Percentiles rank a stretch among this genome's conserved stretches.
Evolutionary conservation across 1,284 basidiomycete species (phyloP).

Genomic region (Salmacisia buchloeana): DNA sequence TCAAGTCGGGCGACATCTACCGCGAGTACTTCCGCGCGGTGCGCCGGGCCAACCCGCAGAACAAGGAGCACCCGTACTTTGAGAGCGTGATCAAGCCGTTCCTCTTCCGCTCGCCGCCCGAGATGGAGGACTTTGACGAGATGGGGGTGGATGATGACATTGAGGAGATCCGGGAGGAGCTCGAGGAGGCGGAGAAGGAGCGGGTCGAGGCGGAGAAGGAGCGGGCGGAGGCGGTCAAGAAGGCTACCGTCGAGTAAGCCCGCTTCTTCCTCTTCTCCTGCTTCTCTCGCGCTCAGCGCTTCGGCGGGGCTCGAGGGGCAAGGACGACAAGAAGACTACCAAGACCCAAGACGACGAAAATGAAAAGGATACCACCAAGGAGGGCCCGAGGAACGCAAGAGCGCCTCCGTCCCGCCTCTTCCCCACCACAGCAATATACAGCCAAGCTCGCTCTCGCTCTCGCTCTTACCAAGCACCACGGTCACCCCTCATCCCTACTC

Average conservation of each 20-base stretch:
- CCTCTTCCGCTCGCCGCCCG: conserved; percentile 53
- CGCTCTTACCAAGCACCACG: too few species aligned
- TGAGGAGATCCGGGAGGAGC: conserved; percentile 46
- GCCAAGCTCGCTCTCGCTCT: too few species aligned
- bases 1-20: conserved; percentile 48
- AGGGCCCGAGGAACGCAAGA: too few species aligned
- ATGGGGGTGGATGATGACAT: conserved; percentile 56
- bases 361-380: too few species aligned
- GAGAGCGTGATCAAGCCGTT: conserved; percentile 58
- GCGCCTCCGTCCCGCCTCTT: too few species aligned
- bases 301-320: not conserved
- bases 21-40: conserved; percentile 43
- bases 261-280: not conserved
- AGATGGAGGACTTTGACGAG: conserved; percentile 50
- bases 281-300: not conserved
- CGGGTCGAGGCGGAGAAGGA: conserved; percentile 12
- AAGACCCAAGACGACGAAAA: too few species aligned
- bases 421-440: too few species aligned
- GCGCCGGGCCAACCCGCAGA: conserved; percentile 45
- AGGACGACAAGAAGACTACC: too few species aligned
- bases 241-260: not conserved
- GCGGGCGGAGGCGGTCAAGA: conserved; percentile 9
- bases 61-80: conserved; percentile 56
- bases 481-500: too few species aligned
- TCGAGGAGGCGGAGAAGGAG: conserved; percentile 38